A percentile compares a stretch with the other conserved stretches of the same genome.
phyloP scores from a whole-genome alignment of 2,329 filamentous ascomycete genomes.

The Pestalotiopsis fici region DNA sequence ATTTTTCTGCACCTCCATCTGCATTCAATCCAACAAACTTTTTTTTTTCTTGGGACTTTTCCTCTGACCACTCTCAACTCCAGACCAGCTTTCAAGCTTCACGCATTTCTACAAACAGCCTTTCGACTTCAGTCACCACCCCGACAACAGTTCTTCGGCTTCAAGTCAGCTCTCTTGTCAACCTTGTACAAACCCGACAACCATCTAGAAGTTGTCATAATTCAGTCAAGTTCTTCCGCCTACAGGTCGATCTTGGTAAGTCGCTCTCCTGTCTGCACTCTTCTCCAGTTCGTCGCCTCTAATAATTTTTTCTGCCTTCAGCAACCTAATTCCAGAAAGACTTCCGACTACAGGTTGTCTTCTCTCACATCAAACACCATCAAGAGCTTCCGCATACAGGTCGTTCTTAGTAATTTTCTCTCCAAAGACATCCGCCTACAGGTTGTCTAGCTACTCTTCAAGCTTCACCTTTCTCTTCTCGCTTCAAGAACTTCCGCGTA shows the following conservation, averaged over 20 bases:
- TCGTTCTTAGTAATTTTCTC: not conserved
- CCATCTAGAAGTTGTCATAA: not conserved
- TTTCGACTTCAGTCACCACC: not conserved
- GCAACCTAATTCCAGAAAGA: not conserved
- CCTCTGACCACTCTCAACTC: not conserved
- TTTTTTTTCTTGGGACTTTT: not conserved
- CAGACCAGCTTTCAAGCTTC: not conserved
- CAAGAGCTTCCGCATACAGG: constrained; percentile 1
- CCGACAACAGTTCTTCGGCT: not conserved
- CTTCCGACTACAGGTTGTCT: not conserved
- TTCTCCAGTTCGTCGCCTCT: not conserved
- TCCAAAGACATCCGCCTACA: not conserved
- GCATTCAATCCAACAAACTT: not conserved
- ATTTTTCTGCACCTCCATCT: not conserved
- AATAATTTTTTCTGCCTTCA: not conserved
- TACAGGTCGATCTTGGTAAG: not conserved
- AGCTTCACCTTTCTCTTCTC: not conserved
- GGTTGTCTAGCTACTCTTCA: not conserved
- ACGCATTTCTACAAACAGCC: not conserved
- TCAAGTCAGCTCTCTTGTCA: not conserved
- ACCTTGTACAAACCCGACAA: not conserved
- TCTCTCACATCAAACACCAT: not conserved
- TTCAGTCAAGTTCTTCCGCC: not conserved
- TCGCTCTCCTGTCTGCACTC: not conserved
- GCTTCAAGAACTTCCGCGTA: not conserved